Base-by-base conservation (phyloP, 371 early-diverging fungal genomes). In the Apophysomyces variabilis region DNA sequence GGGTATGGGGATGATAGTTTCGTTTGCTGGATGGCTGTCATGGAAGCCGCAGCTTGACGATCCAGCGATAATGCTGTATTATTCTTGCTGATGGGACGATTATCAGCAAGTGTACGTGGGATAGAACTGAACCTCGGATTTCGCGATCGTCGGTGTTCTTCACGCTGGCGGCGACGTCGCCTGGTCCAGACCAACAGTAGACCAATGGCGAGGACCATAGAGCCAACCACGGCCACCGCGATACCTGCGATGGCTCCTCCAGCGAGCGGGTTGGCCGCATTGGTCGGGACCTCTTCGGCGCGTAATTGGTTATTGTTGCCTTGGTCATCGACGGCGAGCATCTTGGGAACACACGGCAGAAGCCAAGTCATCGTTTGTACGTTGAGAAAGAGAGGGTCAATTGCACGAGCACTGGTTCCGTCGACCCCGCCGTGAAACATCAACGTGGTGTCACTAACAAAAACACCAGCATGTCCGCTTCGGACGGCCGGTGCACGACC, bases 361-460 rank as follows among this genome's bases (percentile, higher is more conserved):
- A 50, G 7, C 54, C 54, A 50, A 21, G 54, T 18, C 54, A 50
- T 50, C 21, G 54, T 50, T 9, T 21, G 21, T n/a, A 50, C 18
- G 32, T 21, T 8, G 9, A 50, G 54, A 21, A 50, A 50, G 21
- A 50, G 54, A 9, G 54, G 8, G 9, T 50, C 54, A 26, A 50
- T 26, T 21, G 54, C 54, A 50, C 54, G 54, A 50, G 54, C 54
- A 21, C 11, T 26, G 32, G 32, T 50, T 21, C 54, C 54, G 9
- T 50, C 54, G 21, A 21, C 54, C 18, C 54, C 54, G 54, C 54
- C 54, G 54, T 50, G 54, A 21, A 50, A 50, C 54, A 50, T 50
- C 54, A 50, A 21, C 18, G 21, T 18, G 54, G 54, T 50, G 54
- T 50, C 54, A 50, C 54, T 6, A 50, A 50, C 54, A 50, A 50